Conservation (phyloP, 345 rosid genomes). For the Syzygium grande region DNA sequence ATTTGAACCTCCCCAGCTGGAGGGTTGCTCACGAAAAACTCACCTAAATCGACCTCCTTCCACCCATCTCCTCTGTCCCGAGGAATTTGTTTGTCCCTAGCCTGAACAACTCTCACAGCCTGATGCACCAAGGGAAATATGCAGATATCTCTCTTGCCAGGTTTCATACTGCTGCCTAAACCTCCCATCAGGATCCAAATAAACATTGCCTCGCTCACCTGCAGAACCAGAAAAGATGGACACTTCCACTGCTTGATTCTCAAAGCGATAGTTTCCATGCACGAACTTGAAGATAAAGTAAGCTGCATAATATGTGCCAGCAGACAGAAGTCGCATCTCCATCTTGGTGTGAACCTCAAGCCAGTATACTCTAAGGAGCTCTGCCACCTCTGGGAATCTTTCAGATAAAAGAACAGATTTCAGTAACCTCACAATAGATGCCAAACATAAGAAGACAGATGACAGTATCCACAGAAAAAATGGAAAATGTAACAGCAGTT, state of each 20-base stretch:
- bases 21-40: slow-evolving; percentile 12
- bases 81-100: slow-evolving; percentile 3
- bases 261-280: slow-evolving; percentile 20
- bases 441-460: background rate
- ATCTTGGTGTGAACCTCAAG: slow-evolving; percentile 39
- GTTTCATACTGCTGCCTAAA: background rate
- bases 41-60: slow-evolving; percentile 60
- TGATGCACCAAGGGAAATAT: background rate
- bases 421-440: background rate
- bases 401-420: background rate
- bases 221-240: slow-evolving; percentile 16
- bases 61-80: slow-evolving; percentile 55
- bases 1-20: slow-evolving; percentile 36
- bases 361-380: slow-evolving; percentile 39
- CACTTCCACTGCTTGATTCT: slow-evolving; percentile 16
- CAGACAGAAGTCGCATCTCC: slow-evolving; percentile 23
- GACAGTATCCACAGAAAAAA: background rate
- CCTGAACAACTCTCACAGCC: background rate
- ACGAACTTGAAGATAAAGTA: slow-evolving; percentile 29
- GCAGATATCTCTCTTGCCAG: background rate
- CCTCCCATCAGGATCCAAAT: slow-evolving; percentile 5
- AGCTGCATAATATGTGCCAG: slow-evolving; percentile 28
- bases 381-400: slow-evolving; percentile 38
- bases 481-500: background rate
- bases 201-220: background rate